Percentiles rank a stretch among this genome's conserved stretches.
phyloP scores from a whole-genome alignment of 371 early-diverging fungal genomes.

The Mucor plumbeus region DNA sequence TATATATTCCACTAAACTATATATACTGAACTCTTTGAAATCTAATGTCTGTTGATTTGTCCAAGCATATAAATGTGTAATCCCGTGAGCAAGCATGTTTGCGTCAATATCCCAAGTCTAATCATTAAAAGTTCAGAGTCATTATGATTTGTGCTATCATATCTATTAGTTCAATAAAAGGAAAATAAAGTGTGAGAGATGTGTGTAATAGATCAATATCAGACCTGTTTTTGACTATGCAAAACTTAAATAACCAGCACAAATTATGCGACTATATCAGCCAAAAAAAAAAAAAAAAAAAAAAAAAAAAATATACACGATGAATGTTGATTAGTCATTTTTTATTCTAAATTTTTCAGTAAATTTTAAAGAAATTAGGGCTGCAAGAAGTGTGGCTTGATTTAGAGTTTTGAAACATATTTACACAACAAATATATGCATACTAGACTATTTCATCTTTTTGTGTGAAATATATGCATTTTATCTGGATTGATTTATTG shows the following conservation, averaged over 20 bases:
- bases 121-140: too few species aligned
- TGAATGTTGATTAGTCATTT: conserved; percentile 3
- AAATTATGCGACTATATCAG: not conserved
- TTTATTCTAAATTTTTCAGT: not conserved
- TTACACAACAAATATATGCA: not conserved
- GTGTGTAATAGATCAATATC: not conserved
- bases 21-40: too few species aligned
- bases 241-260: not conserved
- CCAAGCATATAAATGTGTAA: too few species aligned
- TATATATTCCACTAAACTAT: too few species aligned
- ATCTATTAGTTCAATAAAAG: not conserved
- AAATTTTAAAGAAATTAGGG: not conserved
- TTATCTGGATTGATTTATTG: not conserved
- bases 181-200: not conserved
- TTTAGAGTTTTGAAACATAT: not conserved
- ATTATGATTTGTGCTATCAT: too few species aligned
- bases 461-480: not conserved
- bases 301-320: not conserved
- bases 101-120: too few species aligned
- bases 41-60: too few species aligned
- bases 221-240: not conserved
- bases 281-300: not conserved
- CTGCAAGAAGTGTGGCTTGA: conserved; percentile 6
- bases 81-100: too few species aligned
- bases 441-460: not conserved